These are phyloP conservation scores for Biscogniauxia sp. DNA, from an alignment of 2,329 filamentous ascomycete species.

Conservation along the genomic window DNA sequence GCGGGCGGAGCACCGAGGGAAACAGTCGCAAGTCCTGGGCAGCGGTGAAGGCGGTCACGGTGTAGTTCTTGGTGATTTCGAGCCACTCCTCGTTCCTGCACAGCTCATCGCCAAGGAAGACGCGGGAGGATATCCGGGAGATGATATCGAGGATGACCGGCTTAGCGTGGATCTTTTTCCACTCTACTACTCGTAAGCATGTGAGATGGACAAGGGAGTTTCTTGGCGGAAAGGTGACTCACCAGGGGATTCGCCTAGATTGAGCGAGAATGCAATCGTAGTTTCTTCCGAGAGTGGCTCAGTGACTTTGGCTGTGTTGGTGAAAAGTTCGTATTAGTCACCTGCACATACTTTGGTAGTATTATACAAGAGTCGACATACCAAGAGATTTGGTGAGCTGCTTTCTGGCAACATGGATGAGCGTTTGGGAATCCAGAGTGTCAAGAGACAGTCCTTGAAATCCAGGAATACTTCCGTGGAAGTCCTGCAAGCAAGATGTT, in stretches of 20 bases:
- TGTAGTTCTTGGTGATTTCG: conserved; percentile 37
- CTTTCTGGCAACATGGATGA: conserved; percentile 11
- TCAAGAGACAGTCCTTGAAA: conserved; percentile 9
- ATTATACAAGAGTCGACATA: background rate
- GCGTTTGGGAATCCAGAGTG: conserved; percentile 4
- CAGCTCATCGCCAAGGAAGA: conserved; percentile 44
- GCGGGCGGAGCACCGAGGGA: conserved; percentile 35
- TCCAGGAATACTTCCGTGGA: conserved; percentile 12
- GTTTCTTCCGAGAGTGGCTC: too few species aligned
- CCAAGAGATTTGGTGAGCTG: conserved; percentile 10
- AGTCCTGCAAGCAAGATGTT: conserved; percentile 7
- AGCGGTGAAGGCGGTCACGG: conserved; percentile 33
- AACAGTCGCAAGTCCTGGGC: conserved; percentile 35
- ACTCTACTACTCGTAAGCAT: conserved; percentile 30
- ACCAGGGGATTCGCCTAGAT: too few species aligned
- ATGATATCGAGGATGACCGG: conserved; percentile 37
- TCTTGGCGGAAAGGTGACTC: too few species aligned
- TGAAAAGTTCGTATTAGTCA: background rate
- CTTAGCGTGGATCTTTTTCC: conserved; percentile 35
- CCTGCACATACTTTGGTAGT: background rate
- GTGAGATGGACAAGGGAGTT: too few species aligned
- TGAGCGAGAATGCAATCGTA: too few species aligned
- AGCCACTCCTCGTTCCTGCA: conserved; percentile 45
- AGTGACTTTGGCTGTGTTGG: background rate
- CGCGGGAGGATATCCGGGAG: conserved; percentile 43